phyloP scores from a whole-genome alignment of 163 green algal genomes.

The Scenedesmus sp. region DNA sequence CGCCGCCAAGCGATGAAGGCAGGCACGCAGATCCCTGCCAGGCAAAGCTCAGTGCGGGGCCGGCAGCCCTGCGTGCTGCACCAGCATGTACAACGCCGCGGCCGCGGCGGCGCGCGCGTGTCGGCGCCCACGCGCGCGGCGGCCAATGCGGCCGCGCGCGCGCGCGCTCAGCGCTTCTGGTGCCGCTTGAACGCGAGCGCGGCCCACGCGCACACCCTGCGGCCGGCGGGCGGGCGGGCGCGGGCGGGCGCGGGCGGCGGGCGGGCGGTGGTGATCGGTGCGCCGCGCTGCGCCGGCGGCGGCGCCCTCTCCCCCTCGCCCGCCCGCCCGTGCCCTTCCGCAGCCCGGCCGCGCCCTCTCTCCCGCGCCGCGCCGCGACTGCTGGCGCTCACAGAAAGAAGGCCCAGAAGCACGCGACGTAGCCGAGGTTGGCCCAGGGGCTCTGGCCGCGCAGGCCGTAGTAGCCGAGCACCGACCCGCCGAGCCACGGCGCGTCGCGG shows the following conservation, averaged over 20 bases:
- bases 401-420: conserved; percentile 68
- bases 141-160: too few relatives aligned
- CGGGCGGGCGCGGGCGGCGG: too few relatives aligned
- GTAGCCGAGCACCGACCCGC: conserved; percentile 61
- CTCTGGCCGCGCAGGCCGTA: conserved; percentile 65
- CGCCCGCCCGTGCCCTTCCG: neutral
- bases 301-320: neutral
- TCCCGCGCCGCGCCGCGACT: too few relatives aligned
- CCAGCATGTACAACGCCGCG: too few relatives aligned
- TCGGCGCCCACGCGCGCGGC: too few relatives aligned
- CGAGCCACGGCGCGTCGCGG: conserved; percentile 21
- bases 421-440: conserved; percentile 72
- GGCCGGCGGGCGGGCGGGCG: neutral
- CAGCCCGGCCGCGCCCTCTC: too few relatives aligned
- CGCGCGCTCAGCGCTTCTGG: conserved; percentile 1
- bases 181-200: conserved; percentile 22
- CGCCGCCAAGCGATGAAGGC: too few relatives aligned
- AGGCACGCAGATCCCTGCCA: too few relatives aligned
- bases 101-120: too few relatives aligned
- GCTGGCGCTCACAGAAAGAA: conserved; percentile 36
- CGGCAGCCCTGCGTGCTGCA: too few relatives aligned
- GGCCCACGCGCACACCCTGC: conserved; percentile 28
- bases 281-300: neutral
- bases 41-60: too few relatives aligned
- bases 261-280: neutral